Base-by-base conservation (phyloP, 2,329 filamentous ascomycete species). In the Fusarium falciforme region DNA sequence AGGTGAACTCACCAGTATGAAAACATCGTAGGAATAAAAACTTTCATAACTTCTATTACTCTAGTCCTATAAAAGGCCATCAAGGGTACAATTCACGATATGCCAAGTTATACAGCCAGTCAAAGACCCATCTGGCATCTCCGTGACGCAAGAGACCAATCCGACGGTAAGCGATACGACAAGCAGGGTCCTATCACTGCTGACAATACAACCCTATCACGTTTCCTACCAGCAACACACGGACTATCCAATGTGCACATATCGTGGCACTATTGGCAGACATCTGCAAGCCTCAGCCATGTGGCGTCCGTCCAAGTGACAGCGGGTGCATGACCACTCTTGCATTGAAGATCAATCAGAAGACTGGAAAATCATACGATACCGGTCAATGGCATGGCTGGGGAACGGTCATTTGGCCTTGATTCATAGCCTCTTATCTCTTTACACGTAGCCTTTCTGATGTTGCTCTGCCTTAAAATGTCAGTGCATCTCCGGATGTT, bases 271-370 rank as follows among this genome's bases (percentile, higher is more conserved):
- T 59, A 54, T 38, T 16, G 35, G 49, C 25, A 29, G 44, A 27
- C 47, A 7, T 16, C 33, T 44, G 36, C 52, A 42, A 42, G 36
- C 40, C 36, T 42, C 61, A 54, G 5, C 35, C 31, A 27, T n/a
- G 44, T 66, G 54, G 44, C 55, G 40, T 9, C 35, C 20, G 11
- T 14, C 25, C 22, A 49, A n/a, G 22, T 58, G 42, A 61, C 59
- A 33, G 33, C 31, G 31, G 47, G 25, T 54, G 67, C 38, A 52
- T 31, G 44, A 55, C 62, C 36, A 47, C 17, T 31, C 29, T 70
- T 49, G 60, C 60, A 11, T 44, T 6, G 11, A 36, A 20, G 20
- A 49, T 52, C 31, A 55, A 61, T 70, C 66, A 40, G 52, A 54
- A 38, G 68, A 61, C 38, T 52, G 11, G 17, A 16, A n/a, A 49